A percentile compares a stretch with the other conserved stretches of the same genome.
phyloP scores from a whole-genome alignment of 768 basidiomycete genomes.

The Coprinopsis cinerea region DNA sequence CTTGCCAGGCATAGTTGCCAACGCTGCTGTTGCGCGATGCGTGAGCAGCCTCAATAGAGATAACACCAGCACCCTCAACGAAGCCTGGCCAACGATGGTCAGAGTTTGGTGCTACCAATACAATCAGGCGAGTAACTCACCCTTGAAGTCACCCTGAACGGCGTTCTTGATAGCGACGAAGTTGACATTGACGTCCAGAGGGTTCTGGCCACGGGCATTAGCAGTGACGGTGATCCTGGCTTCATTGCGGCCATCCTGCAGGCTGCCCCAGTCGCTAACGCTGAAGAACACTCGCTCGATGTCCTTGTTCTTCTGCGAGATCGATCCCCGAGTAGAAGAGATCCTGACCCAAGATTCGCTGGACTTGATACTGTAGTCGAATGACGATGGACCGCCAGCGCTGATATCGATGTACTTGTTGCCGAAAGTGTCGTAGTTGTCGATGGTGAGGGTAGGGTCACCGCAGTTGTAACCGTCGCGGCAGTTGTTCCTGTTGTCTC shows the following conservation, averaged over 20 bases:
- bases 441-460: constrained; percentile 44
- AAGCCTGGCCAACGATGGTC: constrained; percentile 33
- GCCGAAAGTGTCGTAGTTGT: constrained; percentile 48
- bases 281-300: constrained; percentile 50
- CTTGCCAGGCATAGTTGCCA: constrained; percentile 49
- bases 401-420: constrained; percentile 58
- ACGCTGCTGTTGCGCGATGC: constrained; percentile 41
- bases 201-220: constrained; percentile 33
- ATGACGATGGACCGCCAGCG: constrained; percentile 51
- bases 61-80: constrained; percentile 55
- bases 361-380: constrained; percentile 45
- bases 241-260: constrained; percentile 29
- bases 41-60: constrained; percentile 66
- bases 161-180: constrained; percentile 33
- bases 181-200: constrained; percentile 24
- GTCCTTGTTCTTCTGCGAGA: constrained; percentile 35
- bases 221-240: constrained; percentile 44
- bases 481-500: constrained; percentile 61
- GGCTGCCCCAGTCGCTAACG: constrained; percentile 51
- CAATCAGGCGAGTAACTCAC: constrained; percentile 21
- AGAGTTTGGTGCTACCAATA: neutral
- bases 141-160: constrained; percentile 41
- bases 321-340: constrained; percentile 39
- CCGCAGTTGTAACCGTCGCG: constrained; percentile 41
- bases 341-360: constrained; percentile 52